Conservation (phyloP, 1,139 yeast genomes). For the Maudiozyma humilis region DNA sequence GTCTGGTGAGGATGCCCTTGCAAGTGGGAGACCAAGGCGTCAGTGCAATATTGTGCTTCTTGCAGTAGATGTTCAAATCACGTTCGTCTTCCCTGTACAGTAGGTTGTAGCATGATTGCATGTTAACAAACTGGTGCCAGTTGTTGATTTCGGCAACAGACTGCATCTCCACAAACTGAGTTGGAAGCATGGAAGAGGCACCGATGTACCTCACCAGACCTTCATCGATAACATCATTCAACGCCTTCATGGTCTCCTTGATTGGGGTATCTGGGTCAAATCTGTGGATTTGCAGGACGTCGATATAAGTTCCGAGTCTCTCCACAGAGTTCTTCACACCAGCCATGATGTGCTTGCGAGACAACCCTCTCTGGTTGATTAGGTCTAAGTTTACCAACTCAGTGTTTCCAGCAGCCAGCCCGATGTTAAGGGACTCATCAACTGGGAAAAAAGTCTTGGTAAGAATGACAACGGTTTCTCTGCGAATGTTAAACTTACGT, state of each 20-base stretch:
- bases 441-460: conserved; percentile 7
- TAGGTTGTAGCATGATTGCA: conserved; percentile 45
- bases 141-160: conserved; percentile 37
- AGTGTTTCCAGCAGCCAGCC: background rate
- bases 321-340: conserved; percentile 36
- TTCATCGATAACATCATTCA: conserved; percentile 38
- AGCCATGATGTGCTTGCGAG: conserved; percentile 43
- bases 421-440: background rate
- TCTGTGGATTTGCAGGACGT: conserved; percentile 38
- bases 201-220: conserved; percentile 42
- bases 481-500: conserved; percentile 34
- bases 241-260: conserved; percentile 40
- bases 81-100: conserved; percentile 45
- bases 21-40: conserved; percentile 48
- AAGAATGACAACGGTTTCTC: conserved; percentile 19
- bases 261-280: conserved; percentile 36
- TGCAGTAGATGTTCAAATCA: conserved; percentile 40
- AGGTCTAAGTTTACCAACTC: conserved; percentile 14
- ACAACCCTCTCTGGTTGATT: conserved; percentile 35
- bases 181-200: conserved; percentile 42
- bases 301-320: conserved; percentile 38
- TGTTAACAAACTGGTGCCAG: conserved; percentile 41
- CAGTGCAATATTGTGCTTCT: conserved; percentile 34
- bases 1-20: conserved; percentile 41
- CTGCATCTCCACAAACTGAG: conserved; percentile 40